Base-by-base conservation (phyloP, 441 rosid species). In the Jatropha podagrica region DNA sequence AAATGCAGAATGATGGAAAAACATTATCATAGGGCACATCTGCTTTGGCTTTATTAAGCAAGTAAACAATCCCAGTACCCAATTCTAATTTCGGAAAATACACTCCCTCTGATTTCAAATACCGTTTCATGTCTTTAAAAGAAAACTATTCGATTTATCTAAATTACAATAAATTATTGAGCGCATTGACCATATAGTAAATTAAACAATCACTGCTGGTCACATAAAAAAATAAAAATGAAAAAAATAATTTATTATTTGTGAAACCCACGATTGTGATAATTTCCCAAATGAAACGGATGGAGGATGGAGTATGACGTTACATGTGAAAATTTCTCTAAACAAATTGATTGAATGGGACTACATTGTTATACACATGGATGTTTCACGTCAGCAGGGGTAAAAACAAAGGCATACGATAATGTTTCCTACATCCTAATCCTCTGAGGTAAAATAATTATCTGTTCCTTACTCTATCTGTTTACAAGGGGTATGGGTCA, bases 381-480 rank as follows among this genome's bases (percentile, higher is more conserved):
- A 42, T 2, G 32, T 44, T 56, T 54, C 2, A 3, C 54, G 14
- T n/a, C 17, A 40, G 37, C 71, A 54, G 56, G 0, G 37, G 17
- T 3, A 7, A 72, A 58, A 37, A 1, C 59, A 32, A 48, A 48
- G n/a, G 27, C 15, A 4, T 27, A 3, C 4, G 0, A 7, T 15
- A 13, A 61, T 9, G 1, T 5, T n/a, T 60, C 46, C 71, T 38
- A 10, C 38, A 8, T 62, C 62, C 61, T 51, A 71, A 69, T 77
- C 54, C 46, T 41, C 67, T 32, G 5, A 10, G 23, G 37, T 72
- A 46, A 67, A 79, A 79, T 79, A 81, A 79, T 79, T 68, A 40
- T 40, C 77, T 74, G 61, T 78, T 64, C 68, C 69, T 69, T 69
- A 27, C 77, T 69, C 76, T 55, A 65, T 64, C 68, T 69, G 74